A percentile compares a stretch with the other conserved stretches of the same genome.
Evolutionary conservation across 1,284 basidiomycete genomes (phyloP).

Genomic region (Megacollybia platyphylla): DNA sequence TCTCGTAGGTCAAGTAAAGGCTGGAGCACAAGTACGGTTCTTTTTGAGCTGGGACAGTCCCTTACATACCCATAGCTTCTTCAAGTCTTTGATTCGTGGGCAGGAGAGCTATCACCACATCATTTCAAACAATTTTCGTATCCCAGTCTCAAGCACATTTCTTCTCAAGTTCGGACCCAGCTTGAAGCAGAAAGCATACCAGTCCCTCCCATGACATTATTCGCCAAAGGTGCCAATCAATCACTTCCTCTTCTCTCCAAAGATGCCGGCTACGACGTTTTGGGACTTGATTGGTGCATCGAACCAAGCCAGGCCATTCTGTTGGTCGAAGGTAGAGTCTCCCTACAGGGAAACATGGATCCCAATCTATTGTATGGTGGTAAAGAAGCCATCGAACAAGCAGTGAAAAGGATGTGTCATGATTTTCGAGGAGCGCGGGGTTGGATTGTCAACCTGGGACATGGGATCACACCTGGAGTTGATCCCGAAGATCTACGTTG

Average conservation of each 20-base stretch:
- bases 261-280: slow-evolving; percentile 66
- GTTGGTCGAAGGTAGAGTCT: slow-evolving; percentile 51
- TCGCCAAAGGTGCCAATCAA: slow-evolving; percentile 85
- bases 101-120: slow-evolving; percentile 78
- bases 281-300: slow-evolving; percentile 85
- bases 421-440: slow-evolving; percentile 56
- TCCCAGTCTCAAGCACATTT: slow-evolving; percentile 53
- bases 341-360: slow-evolving; percentile 94
- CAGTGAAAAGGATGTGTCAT: slow-evolving; percentile 76
- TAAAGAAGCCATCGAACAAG: slow-evolving; percentile 74
- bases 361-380: slow-evolving; percentile 84
- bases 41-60: slow-evolving; percentile 1
- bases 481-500: slow-evolving; percentile 82
- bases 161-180: slow-evolving; percentile 45
- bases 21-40: slow-evolving; percentile 76
- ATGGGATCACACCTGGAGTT: slow-evolving; percentile 95
- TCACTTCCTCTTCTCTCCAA: slow-evolving; percentile 44
- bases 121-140: slow-evolving; percentile 74
- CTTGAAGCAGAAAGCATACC: slow-evolving; percentile 46
- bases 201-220: slow-evolving; percentile 73
- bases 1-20: slow-evolving; percentile 82
- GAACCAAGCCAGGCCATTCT: slow-evolving; percentile 59
- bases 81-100: slow-evolving; percentile 95
- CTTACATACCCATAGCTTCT: slow-evolving; percentile 44
- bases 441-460: slow-evolving; percentile 96